Base-by-base conservation (phyloP, 2,329 filamentous ascomycete genomes). In the Neurospora crassa region DNA sequence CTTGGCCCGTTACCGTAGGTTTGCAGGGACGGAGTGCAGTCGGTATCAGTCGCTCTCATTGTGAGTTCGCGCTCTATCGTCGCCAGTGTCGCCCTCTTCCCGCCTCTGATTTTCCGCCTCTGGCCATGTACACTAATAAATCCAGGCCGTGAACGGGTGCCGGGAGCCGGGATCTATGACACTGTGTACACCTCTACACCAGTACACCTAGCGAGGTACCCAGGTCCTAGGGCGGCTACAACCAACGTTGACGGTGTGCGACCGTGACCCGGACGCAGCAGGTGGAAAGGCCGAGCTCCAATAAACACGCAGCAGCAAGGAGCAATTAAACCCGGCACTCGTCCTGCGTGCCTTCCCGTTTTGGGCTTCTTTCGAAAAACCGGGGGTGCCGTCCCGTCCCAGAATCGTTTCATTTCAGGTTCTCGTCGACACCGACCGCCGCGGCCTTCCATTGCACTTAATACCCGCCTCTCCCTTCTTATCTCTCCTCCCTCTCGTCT, bases 351-450 rank as follows among this genome's bases (percentile, higher is more conserved):
- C 53, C 29, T 63, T 63, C 53, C 53, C 53, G 53, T 63, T 63
- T 34, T 63, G 53, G 24, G 53, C 53, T 63, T 63, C 47, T 63
- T 63, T 63, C 16, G 18, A 63, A 29, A 24, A 63, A 63, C 53
- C 53, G 53, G 53, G 53, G 53, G 53, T 63, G 53, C 53, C 53
- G 34, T 63, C 53, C 53, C 53, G 53, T 63, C 53, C 53, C 53
- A 63, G 53, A 63, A 63, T 63, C 53, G 53, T 63, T 63, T 63
- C 53, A 63, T 63, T 63, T 63, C 53, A 63, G 34, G 53, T 63
- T 63, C 53, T 37, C 34, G 53, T 63, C 53, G 53, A 63, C 24
- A 63, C 53, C 53, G 53, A 63, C 53, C 53, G 53, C 53, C 29
- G 53, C 53, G 53, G 53, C 53, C 53, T 63, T 63, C 53, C 24